These are phyloP conservation scores for Fistulinella cinereoalba DNA, from an alignment of 1,284 basidiomycete species.

Conservation along the genomic window DNA sequence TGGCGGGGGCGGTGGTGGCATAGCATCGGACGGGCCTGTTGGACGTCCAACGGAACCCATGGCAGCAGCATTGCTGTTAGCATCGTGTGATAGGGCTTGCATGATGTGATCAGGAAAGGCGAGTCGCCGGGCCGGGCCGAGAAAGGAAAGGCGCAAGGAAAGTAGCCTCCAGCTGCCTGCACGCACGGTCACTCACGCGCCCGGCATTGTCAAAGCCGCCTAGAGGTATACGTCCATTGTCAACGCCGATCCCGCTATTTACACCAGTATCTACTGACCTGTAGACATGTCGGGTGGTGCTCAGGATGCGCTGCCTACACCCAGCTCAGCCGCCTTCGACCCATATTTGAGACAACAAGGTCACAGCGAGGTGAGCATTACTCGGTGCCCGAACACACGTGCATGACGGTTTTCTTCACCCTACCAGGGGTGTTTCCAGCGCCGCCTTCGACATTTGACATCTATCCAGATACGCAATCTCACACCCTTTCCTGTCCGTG, in stretches of 20 bases:
- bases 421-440: conserved; percentile 42
- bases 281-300: conserved; percentile 21
- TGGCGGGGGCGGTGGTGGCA: conserved; percentile 62
- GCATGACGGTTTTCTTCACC: not conserved
- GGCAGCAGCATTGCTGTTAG: conserved; percentile 19
- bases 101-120: conserved; percentile 4
- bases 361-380: conserved; percentile 16
- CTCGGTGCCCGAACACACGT: not conserved
- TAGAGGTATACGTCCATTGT: conserved; percentile 3
- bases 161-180: not conserved
- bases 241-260: not conserved
- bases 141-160: conserved; percentile 32
- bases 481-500: conserved; percentile 75
- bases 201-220: conserved; percentile 6
- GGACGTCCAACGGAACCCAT: conserved; percentile 11
- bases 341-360: conserved; percentile 10
- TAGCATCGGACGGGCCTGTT: conserved; percentile 31
- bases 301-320: conserved; percentile 15
- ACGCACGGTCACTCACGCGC: not conserved
- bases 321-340: conserved; percentile 16
- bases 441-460: conserved; percentile 71
- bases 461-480: conserved; percentile 76
- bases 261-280: not conserved
- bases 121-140: conserved; percentile 2
- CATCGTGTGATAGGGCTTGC: conserved; percentile 15